A percentile compares a stretch with the other conserved stretches of the same genome.
Conservation (phyloP, 2,329 filamentous ascomycete genomes). For the Fusarium nurragi region DNA sequence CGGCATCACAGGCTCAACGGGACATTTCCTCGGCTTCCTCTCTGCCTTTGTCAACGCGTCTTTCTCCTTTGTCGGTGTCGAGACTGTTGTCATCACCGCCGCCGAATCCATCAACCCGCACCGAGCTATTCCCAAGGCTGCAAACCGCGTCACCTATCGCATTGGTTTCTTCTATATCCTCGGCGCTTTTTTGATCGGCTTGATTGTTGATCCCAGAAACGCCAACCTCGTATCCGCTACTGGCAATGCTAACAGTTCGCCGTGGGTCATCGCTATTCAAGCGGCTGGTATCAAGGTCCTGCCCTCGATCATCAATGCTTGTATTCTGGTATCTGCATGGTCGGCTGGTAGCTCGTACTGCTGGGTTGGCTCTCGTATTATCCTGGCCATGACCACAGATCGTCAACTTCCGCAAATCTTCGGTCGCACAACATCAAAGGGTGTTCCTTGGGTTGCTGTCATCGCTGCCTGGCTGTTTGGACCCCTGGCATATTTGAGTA, state of each 20-base stretch:
- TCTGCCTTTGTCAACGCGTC: constrained; percentile 62
- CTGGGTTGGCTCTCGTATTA: constrained; percentile 67
- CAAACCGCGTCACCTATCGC: constrained; percentile 66
- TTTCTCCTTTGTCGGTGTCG: constrained; percentile 61
- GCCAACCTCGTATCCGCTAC: constrained; percentile 57
- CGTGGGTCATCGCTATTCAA: constrained; percentile 76
- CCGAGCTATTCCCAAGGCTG: constrained; percentile 70
- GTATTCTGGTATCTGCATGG: constrained; percentile 72
- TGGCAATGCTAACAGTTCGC: constrained; percentile 62
- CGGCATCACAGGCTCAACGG: constrained; percentile 53
- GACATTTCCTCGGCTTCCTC: constrained; percentile 66
- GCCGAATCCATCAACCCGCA: constrained; percentile 70
- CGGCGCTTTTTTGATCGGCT: constrained; percentile 65
- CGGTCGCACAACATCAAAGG: constrained; percentile 66
- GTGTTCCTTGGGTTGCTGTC: constrained; percentile 67
- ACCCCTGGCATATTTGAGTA: constrained; percentile 75
- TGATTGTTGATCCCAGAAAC: constrained; percentile 71
- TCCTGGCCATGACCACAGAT: constrained; percentile 73
- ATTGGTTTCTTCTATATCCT: constrained; percentile 70
- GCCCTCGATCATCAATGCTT: constrained; percentile 73
- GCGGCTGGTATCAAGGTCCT: constrained; percentile 70
- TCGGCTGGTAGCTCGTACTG: constrained; percentile 68
- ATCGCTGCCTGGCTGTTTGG: constrained; percentile 67
- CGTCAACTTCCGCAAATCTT: constrained; percentile 73
- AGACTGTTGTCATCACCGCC: constrained; percentile 61